phyloP scores from a whole-genome alignment of 441 rosid genomes.

The Gossypium gossypioides region DNA sequence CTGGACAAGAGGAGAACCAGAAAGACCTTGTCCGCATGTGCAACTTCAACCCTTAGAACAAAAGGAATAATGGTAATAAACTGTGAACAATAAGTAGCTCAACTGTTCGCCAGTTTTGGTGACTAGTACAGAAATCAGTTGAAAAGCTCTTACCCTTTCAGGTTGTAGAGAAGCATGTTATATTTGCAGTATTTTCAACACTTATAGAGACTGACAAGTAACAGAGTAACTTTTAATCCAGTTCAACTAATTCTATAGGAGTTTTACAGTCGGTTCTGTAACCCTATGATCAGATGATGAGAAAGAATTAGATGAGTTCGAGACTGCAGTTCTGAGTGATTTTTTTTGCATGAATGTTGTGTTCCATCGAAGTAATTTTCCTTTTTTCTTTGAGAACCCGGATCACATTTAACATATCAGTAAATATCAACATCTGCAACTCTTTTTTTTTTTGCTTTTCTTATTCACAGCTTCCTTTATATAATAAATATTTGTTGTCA shows the following conservation, averaged over 20 bases:
- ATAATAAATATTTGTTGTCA: not conserved
- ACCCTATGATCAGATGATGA: not conserved
- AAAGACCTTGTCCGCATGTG: conserved; percentile 63
- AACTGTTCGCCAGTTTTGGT: not conserved
- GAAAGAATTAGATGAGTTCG: not conserved
- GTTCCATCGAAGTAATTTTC: not conserved
- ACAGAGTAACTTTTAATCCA: not conserved
- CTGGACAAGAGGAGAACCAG: conserved; percentile 78
- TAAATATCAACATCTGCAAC: no score
- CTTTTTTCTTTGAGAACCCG: no score
- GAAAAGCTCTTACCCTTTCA: not conserved
- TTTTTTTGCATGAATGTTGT: not conserved
- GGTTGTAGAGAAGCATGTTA: conserved; percentile 13
- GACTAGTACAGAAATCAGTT: not conserved
- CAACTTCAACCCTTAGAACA: conserved; percentile 30
- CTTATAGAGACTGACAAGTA: not conserved
- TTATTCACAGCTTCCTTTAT: no score
- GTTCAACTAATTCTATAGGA: not conserved
- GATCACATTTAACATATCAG: no score
- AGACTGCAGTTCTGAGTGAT: not conserved
- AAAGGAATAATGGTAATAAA: not conserved
- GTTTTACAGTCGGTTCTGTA: not conserved
- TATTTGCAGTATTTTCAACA: not conserved
- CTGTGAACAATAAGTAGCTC: not conserved
- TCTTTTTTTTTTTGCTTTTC: no score